A percentile compares a stretch with the other conserved stretches of the same genome.
These are phyloP conservation scores for Beta macrorhiza DNA, from an alignment of 179 eudicot species.

Conservation along the genomic window DNA sequence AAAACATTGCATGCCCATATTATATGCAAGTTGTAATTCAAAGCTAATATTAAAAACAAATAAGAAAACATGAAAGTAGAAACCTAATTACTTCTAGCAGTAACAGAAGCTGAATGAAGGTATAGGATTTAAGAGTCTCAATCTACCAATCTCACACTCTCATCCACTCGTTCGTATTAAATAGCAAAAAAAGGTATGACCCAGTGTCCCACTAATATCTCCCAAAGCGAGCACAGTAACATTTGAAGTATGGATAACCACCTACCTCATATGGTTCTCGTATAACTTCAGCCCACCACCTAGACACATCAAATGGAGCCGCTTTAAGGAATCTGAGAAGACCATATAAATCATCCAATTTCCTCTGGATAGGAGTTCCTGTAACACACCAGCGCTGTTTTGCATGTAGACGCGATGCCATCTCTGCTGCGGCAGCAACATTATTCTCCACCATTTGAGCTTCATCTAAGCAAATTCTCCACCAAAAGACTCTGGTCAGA, in stretches of 20 bases:
- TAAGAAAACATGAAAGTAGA: neutral
- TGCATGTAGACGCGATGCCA: slow-evolving; percentile 86
- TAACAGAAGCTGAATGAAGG: neutral
- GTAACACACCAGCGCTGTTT: slow-evolving; percentile 91
- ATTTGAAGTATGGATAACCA: slow-evolving; percentile 6
- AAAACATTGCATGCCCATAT: neutral
- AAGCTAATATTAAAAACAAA: neutral
- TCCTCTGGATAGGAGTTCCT: slow-evolving; percentile 93
- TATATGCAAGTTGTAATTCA: neutral
- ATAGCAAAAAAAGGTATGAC: neutral
- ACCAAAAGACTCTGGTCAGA: slow-evolving; percentile 84
- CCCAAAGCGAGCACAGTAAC: neutral
- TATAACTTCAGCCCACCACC: slow-evolving; percentile 87
- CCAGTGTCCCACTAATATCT: neutral
- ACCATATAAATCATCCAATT: slow-evolving; percentile 90
- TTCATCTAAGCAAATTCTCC: slow-evolving; percentile 97
- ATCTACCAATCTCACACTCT: neutral
- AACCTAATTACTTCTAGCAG: neutral
- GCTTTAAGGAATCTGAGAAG: slow-evolving; percentile 87
- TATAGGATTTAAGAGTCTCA: neutral
- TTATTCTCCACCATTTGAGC: slow-evolving; percentile 99
- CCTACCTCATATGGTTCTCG: slow-evolving; percentile 91
- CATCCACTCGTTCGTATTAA: neutral
- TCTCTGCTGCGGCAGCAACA: slow-evolving; percentile 82
- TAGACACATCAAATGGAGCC: slow-evolving; percentile 64